Evolutionary conservation across 1,284 basidiomycete species (phyloP).

Genomic region (Puccinia brachypodii): DNA sequence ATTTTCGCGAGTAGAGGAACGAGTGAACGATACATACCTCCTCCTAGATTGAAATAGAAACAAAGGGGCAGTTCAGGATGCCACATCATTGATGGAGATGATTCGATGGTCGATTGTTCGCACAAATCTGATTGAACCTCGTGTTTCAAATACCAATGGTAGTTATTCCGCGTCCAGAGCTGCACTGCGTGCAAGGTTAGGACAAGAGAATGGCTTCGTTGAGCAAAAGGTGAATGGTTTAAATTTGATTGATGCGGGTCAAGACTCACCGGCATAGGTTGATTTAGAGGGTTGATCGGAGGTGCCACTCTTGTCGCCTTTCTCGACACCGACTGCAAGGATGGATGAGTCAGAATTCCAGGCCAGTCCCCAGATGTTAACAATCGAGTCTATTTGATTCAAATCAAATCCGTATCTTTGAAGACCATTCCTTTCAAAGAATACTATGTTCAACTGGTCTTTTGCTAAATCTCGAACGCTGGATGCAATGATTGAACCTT

Average conservation of each 20-base stretch:
- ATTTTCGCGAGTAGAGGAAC: background rate
- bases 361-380: slow-evolving; percentile 70
- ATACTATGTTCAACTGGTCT: slow-evolving; percentile 73
- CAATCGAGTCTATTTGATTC: slow-evolving; percentile 63
- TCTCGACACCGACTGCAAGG: slow-evolving; percentile 78
- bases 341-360: slow-evolving; percentile 91
- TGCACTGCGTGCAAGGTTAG: slow-evolving; percentile 66
- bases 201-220: background rate
- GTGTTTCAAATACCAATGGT: slow-evolving; percentile 90
- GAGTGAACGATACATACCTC: background rate
- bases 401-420: slow-evolving; percentile 85
- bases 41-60: slow-evolving; percentile 67
- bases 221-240: background rate
- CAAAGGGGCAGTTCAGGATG: slow-evolving; percentile 77
- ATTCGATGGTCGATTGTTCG: slow-evolving; percentile 57
- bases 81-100: slow-evolving; percentile 62
- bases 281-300: slow-evolving; percentile 61
- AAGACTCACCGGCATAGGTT: slow-evolving; percentile 28
- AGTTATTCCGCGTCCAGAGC: slow-evolving; percentile 92
- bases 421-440: slow-evolving; percentile 93
- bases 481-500: slow-evolving; percentile 77
- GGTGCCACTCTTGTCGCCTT: slow-evolving; percentile 65
- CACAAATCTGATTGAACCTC: slow-evolving; percentile 63
- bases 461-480: slow-evolving; percentile 75
- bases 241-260: background rate